Base-by-base conservation (phyloP, 1,284 basidiomycete species). In the Tremellales sp. region DNA sequence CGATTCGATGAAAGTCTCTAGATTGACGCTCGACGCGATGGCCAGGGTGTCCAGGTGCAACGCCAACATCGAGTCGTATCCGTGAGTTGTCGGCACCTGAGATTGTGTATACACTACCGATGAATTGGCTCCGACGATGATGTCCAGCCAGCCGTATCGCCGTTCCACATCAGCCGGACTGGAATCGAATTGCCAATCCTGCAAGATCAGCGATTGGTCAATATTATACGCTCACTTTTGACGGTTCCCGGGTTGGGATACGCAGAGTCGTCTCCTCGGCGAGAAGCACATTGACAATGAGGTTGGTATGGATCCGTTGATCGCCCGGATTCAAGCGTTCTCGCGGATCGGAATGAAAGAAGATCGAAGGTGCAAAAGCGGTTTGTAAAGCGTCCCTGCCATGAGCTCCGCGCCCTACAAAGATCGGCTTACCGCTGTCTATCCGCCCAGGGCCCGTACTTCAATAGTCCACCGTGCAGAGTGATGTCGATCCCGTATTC, bases 391-490 rank as follows among this genome's bases (percentile, higher is more conserved):
- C 81, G 15, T 78, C 81, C 41, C 89, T 89, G 46, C 6, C 8
- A 29, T 35, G 40, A 45, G 31, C 33, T 36, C 13, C 15, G 33
- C 19, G 27, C n/a, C 17, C 8, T 15, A 12, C 29, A 31, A n/a
- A n/a, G n/a, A n/a, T 36, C 10, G 17, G 54, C 75, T 54, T 64
- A 84, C 85, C 89, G 79, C 72, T 93, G 91, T 24, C 90, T 80
- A 73, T 97, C 92, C 19, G 89, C 84, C 92, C 92, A 97, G 3
- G 92, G 92, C 0, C 92, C 92, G 65, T 96, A 96, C 27, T 83
- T 82, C 37, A 94, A 60, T 25, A 78, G 72, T 0, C 88, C 91
- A 15, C 84, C 83, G 52, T 82, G 78, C 10, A 94, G 76, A 17
- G 83, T 79, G n/a, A 96, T 58, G 61, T 96, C 88, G 26, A 94